Percentiles rank a stretch among this genome's conserved stretches.
These are phyloP conservation scores for Cadophora gregata DNA, from an alignment of 2,329 filamentous ascomycete species.

Conservation along the genomic window DNA sequence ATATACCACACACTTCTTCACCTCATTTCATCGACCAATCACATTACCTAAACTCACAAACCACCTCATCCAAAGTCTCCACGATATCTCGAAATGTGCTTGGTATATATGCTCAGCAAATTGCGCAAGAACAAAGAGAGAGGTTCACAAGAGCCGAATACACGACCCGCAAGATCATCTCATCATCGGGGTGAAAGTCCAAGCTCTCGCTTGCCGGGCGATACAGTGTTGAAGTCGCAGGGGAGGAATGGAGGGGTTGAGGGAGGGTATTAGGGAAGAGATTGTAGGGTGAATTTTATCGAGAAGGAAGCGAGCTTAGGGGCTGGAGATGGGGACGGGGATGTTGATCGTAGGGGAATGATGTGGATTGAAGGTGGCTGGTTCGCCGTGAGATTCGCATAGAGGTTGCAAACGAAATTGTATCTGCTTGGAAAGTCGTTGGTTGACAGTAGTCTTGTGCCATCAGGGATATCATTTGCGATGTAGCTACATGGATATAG, in stretches of 20 bases:
- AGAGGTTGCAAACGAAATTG: no score
- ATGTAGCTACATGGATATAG: no score
- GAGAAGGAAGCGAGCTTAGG: background rate
- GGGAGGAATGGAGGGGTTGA: background rate
- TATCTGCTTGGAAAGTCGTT: no score
- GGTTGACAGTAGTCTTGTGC: no score
- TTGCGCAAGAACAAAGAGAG: slow-evolving; percentile 2
- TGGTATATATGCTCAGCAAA: background rate
- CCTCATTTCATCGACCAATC: background rate
- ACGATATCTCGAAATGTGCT: background rate
- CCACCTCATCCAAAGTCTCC: background rate
- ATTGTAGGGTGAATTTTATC: no score
- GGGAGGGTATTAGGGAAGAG: slow-evolving; percentile 5
- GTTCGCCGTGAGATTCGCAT: no score
- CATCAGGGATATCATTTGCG: no score
- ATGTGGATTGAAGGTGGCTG: no score
- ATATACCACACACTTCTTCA: background rate
- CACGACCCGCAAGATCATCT: background rate
- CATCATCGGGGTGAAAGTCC: slow-evolving; percentile 1
- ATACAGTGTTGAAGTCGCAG: background rate
- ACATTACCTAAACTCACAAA: background rate
- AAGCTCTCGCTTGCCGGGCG: background rate
- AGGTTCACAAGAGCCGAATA: slow-evolving; percentile 1
- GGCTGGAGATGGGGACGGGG: background rate
- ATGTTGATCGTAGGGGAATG: no score